Percentiles rank a stretch among this genome's conserved stretches.
Evolutionary conservation across 1,284 basidiomycete species (phyloP).

Genomic region (Pascua guehoae): DNA sequence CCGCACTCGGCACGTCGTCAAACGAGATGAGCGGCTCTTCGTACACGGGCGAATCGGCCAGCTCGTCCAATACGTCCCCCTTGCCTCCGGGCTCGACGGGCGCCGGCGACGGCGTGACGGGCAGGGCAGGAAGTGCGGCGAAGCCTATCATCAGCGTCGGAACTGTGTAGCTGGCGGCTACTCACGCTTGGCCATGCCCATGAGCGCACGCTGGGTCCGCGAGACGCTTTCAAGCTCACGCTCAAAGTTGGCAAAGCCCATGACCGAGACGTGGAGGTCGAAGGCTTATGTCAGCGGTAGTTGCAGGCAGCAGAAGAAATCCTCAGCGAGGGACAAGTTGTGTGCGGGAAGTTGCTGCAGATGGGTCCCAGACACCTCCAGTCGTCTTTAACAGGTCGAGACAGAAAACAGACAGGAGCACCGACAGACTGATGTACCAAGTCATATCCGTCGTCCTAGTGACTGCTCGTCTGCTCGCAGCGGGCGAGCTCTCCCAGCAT

Average conservation of each 20-base stretch:
- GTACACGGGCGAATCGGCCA: too few species aligned
- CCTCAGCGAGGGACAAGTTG: not conserved
- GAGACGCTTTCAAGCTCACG: conserved; percentile 62
- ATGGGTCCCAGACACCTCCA: not conserved
- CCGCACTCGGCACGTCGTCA: too few species aligned
- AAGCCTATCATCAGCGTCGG: not conserved
- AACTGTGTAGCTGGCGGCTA: too few species aligned
- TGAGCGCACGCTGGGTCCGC: conserved; percentile 69
- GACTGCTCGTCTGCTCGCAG: too few species aligned
- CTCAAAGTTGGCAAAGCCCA: conserved; percentile 56
- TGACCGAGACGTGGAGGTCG: conserved; percentile 11
- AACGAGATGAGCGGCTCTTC: too few species aligned
- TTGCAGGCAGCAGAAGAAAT: not conserved
- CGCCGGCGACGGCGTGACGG: conserved; percentile 4
- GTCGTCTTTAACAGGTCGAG: too few species aligned
- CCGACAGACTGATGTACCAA: too few species aligned
- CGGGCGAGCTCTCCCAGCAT: too few species aligned
- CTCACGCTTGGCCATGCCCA: conserved; percentile 66
- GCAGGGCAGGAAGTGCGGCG: conserved; percentile 14
- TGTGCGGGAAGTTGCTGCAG: not conserved
- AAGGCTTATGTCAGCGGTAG: conserved; percentile 6
- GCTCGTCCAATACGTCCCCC: too few species aligned
- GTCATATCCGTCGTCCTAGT: too few species aligned
- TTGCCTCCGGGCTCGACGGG: not conserved
- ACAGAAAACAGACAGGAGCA: too few species aligned